Base-by-base conservation (phyloP, 352 stramenopile genomes). In the Phytophthora cryptogea region DNA sequence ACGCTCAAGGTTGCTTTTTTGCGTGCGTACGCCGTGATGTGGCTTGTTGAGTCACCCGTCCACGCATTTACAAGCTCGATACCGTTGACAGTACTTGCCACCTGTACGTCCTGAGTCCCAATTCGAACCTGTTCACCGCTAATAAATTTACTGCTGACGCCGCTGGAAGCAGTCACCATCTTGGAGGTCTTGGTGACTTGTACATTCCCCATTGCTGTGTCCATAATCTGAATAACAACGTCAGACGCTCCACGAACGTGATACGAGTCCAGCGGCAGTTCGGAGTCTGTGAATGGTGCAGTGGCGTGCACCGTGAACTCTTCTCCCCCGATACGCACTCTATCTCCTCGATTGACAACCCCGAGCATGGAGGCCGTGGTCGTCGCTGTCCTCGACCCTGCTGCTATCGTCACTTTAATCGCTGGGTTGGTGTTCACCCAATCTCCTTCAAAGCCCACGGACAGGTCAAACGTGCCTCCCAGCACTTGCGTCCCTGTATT, bases 181-280 rank as follows among this genome's bases (percentile, higher is more conserved):
- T 30, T 42, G 0, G 60, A 84, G 26, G 59, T 65, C 31, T 64
- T 51, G 0, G 49, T 75, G 3, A 90, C 82, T 23, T 73, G 61
- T 7, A 91, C 81, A 27, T 82, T 78, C 8, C 80, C 85, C n/a
- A 94, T 23, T 3, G 73, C 75, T 0, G 85, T 94, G 41, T 92
- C 85, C 11, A 76, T 69, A 5, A 89, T 1, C 36, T 77, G 74
- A 11, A 94, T 72, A 0, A 43, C 1, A 8, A 66, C 64, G 0
- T 16, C 50, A 0, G 52, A 70, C 2, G 63, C 63, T 8, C 85
- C 85, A 11, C 51, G 79, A 31, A 88, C 80, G 23, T 90, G 76
- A 53, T 94, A 91, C 11, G 79, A 75, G 44, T 90, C 74, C 5
- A 94, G 47, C 1, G 85, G 85, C 20, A 94, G 63, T 17, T 80